Percentiles rank a stretch among this genome's conserved stretches.
Conservation (phyloP, 495 filamentous ascomycete genomes). For the Penicillium flavigenum region DNA sequence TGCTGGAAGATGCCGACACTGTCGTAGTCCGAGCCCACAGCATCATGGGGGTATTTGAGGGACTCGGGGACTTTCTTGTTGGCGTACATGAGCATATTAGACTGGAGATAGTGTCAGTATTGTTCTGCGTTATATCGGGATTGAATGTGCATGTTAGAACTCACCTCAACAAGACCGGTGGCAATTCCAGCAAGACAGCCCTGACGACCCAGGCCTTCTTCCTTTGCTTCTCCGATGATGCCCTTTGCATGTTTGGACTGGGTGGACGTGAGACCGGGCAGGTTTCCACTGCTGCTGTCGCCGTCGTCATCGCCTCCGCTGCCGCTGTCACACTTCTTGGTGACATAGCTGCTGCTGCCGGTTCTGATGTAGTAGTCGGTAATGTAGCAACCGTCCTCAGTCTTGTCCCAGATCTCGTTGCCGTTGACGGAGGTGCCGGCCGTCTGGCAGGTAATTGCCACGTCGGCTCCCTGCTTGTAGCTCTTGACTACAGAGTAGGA, state of each 20-base stretch:
- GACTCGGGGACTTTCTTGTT: conserved; percentile 16
- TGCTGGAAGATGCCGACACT: conserved; percentile 27
- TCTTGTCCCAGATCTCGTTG: conserved; percentile 22
- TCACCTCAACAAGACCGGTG: conserved; percentile 22
- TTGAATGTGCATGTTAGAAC: not conserved
- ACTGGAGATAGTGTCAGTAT: conserved; percentile 5
- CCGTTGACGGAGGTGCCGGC: conserved; percentile 17
- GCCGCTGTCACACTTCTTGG: conserved; percentile 4
- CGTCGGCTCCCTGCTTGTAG: conserved; percentile 15
- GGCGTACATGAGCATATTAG: conserved; percentile 18
- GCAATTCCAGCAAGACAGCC: conserved; percentile 24
- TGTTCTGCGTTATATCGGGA: not conserved
- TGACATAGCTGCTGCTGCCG: conserved; percentile 5
- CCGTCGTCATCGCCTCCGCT: not conserved
- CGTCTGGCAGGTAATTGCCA: conserved; percentile 20
- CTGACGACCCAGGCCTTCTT: conserved; percentile 16
- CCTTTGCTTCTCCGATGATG: conserved; percentile 20
- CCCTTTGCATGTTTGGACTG: conserved; percentile 21
- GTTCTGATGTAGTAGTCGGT: conserved; percentile 20
- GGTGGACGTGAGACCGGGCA: conserved; percentile 18
- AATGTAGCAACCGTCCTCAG: conserved; percentile 22
- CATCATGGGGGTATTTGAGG: conserved; percentile 22
- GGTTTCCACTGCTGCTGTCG: conserved; percentile 8
- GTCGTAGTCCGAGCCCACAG: conserved; percentile 18
- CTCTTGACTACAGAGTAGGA: conserved; percentile 18